phyloP scores from a whole-genome alignment of 257 asterid genomes.

The Plantago elongata region DNA sequence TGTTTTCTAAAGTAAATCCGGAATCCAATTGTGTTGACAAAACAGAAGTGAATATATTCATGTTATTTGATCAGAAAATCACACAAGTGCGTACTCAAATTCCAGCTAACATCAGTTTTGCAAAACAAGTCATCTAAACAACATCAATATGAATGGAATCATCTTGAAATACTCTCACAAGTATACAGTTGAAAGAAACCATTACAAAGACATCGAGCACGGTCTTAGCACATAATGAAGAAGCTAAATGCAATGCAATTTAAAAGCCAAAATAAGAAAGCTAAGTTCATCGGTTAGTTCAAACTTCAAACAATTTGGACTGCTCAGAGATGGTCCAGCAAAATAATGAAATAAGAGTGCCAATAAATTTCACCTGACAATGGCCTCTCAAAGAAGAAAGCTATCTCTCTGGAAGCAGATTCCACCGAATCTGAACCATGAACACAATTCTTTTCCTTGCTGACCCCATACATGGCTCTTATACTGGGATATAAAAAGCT shows the following conservation, averaged over 20 bases:
- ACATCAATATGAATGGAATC: neutral
- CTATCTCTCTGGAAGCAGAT: slow-evolving; percentile 73
- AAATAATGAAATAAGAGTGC: neutral
- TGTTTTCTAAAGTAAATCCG: no score
- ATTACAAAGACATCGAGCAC: neutral
- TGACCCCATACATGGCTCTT: slow-evolving; percentile 76
- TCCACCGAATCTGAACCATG: slow-evolving; percentile 82
- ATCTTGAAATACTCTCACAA: neutral
- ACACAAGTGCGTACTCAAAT: neutral
- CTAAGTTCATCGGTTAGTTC: neutral
- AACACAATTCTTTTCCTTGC: slow-evolving; percentile 63
- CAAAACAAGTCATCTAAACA: neutral
- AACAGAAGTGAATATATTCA: no score
- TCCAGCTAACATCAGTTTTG: neutral
- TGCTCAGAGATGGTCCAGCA: neutral
- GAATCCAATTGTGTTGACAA: no score
- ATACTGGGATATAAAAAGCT: slow-evolving; percentile 35
- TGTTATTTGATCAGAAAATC: no score
- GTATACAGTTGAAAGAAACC: neutral
- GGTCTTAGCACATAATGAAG: neutral
- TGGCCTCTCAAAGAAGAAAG: slow-evolving; percentile 50
- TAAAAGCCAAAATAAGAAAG: neutral
- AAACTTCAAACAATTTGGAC: neutral
- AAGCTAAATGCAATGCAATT: neutral
- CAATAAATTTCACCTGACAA: slow-evolving; percentile 44